Evolutionary conservation across 2,329 filamentous ascomycete genomes (phyloP).

Genomic region (Beauveria pseudobassiana): DNA sequence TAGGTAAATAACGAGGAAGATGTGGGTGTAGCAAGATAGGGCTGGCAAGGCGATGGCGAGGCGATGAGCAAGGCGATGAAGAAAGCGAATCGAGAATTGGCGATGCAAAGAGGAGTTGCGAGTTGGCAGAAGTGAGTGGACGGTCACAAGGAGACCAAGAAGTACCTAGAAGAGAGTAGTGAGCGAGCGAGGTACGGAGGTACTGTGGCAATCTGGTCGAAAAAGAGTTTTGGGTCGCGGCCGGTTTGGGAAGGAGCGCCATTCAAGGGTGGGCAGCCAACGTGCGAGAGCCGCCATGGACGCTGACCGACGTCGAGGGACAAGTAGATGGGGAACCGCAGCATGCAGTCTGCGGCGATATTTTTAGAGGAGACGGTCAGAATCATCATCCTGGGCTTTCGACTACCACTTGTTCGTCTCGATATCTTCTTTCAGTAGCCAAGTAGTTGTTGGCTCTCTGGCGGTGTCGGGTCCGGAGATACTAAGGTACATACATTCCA

Average conservation of each 20-base stretch:
- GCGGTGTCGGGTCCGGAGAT: too few relatives aligned
- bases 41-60: neutral
- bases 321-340: too few relatives aligned
- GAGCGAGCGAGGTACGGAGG: neutral
- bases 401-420: too few relatives aligned
- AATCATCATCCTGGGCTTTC: too few relatives aligned
- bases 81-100: neutral
- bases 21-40: neutral
- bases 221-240: conserved; percentile 7
- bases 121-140: neutral
- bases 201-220: too few relatives aligned
- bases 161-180: neutral
- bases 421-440: too few relatives aligned
- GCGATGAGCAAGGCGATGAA: neutral
- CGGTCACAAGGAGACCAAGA: neutral
- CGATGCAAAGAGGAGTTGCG: neutral
- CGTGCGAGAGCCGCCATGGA: conserved; percentile 4
- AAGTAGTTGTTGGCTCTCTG: too few relatives aligned
- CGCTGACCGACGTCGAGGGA: neutral
- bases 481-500: too few relatives aligned
- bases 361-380: too few relatives aligned
- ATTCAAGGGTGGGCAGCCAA: neutral
- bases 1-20: neutral
- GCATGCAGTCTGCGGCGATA: too few relatives aligned
- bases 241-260: conserved; percentile 8